Percentiles rank a stretch among this genome's conserved stretches.
phyloP scores from a whole-genome alignment of 768 basidiomycete genomes.

The Scleroderma citrinum region DNA sequence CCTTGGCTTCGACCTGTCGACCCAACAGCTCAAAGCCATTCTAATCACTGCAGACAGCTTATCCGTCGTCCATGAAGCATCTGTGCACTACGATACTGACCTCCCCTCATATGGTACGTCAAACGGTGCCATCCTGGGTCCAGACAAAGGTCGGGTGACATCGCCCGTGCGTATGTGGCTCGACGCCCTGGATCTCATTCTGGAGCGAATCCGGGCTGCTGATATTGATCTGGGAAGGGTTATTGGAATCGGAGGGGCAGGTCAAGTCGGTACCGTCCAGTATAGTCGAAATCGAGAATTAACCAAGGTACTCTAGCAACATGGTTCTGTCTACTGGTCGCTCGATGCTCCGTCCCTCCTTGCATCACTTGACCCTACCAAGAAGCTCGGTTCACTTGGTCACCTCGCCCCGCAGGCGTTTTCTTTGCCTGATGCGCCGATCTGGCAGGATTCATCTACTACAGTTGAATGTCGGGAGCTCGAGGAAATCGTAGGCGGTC shows the following conservation, averaged over 20 bases:
- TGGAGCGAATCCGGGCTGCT: constrained; percentile 53
- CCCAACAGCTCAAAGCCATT: constrained; percentile 79
- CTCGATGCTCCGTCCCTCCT: constrained; percentile 45
- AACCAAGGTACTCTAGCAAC: constrained; percentile 51
- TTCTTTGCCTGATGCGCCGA: constrained; percentile 61
- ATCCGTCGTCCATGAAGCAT: constrained; percentile 56
- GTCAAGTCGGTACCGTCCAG: constrained; percentile 46
- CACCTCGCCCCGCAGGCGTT: constrained; percentile 66
- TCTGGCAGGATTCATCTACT: constrained; percentile 92
- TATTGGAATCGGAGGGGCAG: constrained; percentile 67
- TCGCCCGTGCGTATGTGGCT: constrained; percentile 82
- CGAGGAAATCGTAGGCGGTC: constrained; percentile 62
- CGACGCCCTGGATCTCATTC: constrained; percentile 77
- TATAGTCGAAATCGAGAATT: neutral
- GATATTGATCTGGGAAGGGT: constrained; percentile 56
- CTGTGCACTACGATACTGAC: constrained; percentile 78
- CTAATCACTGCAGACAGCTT: constrained; percentile 49
- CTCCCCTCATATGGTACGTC: constrained; percentile 61
- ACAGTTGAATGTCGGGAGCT: constrained; percentile 65
- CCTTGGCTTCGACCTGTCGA: constrained; percentile 67
- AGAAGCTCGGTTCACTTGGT: constrained; percentile 38
- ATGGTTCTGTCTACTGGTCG: constrained; percentile 85
- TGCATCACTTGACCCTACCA: constrained; percentile 43
- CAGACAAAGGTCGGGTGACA: constrained; percentile 66
- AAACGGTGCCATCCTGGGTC: constrained; percentile 61